Evolutionary conservation across 2,329 filamentous ascomycete species (phyloP).

Genomic region (Rhinocladiella mackenziei): DNA sequence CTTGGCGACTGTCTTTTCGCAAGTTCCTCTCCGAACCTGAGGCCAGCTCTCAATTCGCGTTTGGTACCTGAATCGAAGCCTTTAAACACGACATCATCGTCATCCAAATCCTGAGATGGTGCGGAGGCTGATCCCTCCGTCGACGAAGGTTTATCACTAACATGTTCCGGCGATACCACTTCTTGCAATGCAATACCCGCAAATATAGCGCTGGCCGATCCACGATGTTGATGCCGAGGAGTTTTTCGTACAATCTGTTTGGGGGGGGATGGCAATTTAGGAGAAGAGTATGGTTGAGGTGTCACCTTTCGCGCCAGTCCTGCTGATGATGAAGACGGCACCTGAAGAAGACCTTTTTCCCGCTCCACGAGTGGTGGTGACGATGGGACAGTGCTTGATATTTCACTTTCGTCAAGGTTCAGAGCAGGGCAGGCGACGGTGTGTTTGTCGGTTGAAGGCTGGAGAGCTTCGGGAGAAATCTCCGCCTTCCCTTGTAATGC

Average conservation of each 20-base stretch:
- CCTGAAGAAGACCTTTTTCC: slow-evolving; percentile 12
- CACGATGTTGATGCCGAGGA: slow-evolving; percentile 20
- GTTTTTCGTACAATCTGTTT: slow-evolving; percentile 28
- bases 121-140: slow-evolving; percentile 14
- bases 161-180: slow-evolving; percentile 20
- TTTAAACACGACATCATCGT: slow-evolving; percentile 19
- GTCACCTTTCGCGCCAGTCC: slow-evolving; percentile 23
- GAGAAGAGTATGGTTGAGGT: slow-evolving; percentile 26
- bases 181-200: slow-evolving; percentile 24
- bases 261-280: slow-evolving; percentile 27
- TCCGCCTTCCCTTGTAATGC: not conserved
- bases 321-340: slow-evolving; percentile 12
- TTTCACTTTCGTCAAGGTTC: slow-evolving; percentile 23
- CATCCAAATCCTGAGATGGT: not conserved
- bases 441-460: not conserved
- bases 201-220: slow-evolving; percentile 18
- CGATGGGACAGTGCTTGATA: slow-evolving; percentile 27
- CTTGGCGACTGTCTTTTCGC: slow-evolving; percentile 34
- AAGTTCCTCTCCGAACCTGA: slow-evolving; percentile 43
- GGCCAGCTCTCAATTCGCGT: slow-evolving; percentile 40
- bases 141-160: slow-evolving; percentile 6
- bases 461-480: not conserved
- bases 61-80: slow-evolving; percentile 39
- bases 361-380: slow-evolving; percentile 22
- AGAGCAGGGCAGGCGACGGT: slow-evolving; percentile 4